Conservation (phyloP, 257 asterid genomes). For the Solanum etuberosum region DNA sequence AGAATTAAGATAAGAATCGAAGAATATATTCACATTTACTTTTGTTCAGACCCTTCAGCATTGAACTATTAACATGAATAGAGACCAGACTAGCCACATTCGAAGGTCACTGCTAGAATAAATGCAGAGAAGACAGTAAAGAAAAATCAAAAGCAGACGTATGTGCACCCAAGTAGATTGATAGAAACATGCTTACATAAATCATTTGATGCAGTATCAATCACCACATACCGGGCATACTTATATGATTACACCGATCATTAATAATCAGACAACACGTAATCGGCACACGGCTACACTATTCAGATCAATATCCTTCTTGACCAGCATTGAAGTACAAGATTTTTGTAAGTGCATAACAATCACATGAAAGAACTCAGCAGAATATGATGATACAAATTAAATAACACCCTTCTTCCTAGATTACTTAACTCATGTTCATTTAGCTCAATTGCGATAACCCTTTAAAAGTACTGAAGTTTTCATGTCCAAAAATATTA, state of each 20-base stretch:
- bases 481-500: background rate
- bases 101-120: background rate
- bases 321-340: background rate
- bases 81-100: background rate
- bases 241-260: background rate
- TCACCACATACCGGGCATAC: background rate
- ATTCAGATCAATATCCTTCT: background rate
- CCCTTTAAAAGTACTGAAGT: background rate
- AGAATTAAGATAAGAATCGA: background rate
- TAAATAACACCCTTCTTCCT: background rate
- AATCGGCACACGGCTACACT: background rate
- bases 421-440: background rate
- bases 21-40: background rate
- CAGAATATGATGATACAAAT: background rate
- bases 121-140: background rate
- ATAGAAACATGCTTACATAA: background rate
- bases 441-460: background rate
- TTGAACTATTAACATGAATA: background rate
- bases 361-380: background rate
- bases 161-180: background rate
- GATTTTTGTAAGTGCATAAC: background rate
- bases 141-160: background rate
- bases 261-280: background rate
- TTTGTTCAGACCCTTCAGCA: background rate
- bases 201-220: background rate